Base-by-base conservation (phyloP, 2,329 filamentous ascomycete species). In the Xylariaceae sp. region DNA sequence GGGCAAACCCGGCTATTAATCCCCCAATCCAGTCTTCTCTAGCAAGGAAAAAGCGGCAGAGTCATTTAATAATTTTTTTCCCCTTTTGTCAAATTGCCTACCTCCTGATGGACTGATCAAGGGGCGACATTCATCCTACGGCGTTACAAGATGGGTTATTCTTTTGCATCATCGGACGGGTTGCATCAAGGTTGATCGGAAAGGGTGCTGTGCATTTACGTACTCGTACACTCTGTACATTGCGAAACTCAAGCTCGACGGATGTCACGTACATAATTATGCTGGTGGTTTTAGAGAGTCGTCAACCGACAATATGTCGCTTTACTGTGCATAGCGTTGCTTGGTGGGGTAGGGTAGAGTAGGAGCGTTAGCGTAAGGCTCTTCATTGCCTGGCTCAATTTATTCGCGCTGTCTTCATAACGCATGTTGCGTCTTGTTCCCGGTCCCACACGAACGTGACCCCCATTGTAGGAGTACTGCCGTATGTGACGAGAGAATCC, bases 1-100 rank as follows among this genome's bases (percentile, higher is more conserved):
- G 3, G 73, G 73, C 9, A 67, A 71, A 46, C 53, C 67, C n/a
- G 73, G 73, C 26, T 76, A 76, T 55, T 76, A 48, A 31, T 37
- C 21, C 6, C 11, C 55, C 76, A 48, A 31, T 37, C 21, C 6
- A 7, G 21, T 24, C 21, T 24, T 24, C 11, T 7, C 21, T 6
- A 24, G 11, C 6, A 24, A 6, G 21, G 11, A 24, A 24, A 11
- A 6, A 11, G 11, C 21, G 11, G 21, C 21, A 24, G 11, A 24
- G 21, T 24, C 21, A 11, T 24, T 11, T 24, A 24, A 11, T 6
- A 11, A 24, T 6, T 24, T 24, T 24, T 24, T 24, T 24, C 11
- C 21, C 11, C 21, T 24, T 24, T 7, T 24, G 21, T 24, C 21
- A n/a, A n/a, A n/a, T n/a, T n/a, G n/a, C n/a, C n/a, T n/a, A n/a